Conservation (phyloP, 108 stramenopile genomes). For the Pseudonitzschia delicatissima region DNA sequence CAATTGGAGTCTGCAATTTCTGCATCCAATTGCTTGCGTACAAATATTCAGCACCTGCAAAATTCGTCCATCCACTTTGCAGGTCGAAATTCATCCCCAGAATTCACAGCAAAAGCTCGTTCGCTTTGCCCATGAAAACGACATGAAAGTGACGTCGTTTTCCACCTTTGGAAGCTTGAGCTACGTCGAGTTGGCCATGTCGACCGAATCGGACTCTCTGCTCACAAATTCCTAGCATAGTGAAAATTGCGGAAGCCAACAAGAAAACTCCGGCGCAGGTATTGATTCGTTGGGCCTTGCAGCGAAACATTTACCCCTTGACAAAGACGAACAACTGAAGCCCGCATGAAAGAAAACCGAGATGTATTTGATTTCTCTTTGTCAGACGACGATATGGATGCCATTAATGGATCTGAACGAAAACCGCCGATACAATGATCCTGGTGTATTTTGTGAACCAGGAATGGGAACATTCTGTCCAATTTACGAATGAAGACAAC, state of each 20-base stretch:
- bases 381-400: constrained; percentile 65
- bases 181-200: constrained; percentile 82
- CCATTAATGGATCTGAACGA: constrained; percentile 71
- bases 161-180: constrained; percentile 78
- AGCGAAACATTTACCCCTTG: constrained; percentile 79
- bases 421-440: constrained; percentile 91
- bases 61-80: constrained; percentile 81
- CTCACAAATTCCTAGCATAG: constrained; percentile 54
- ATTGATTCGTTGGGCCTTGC: constrained; percentile 86
- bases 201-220: constrained; percentile 64
- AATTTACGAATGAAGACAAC: constrained; percentile 67
- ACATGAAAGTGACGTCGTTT: constrained; percentile 84
- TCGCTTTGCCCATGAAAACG: constrained; percentile 71
- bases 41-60: constrained; percentile 66
- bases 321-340: constrained; percentile 63
- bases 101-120: constrained; percentile 78
- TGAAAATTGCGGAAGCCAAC: constrained; percentile 54
- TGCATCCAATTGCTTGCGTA: too few relatives aligned
- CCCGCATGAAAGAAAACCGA: constrained; percentile 81
- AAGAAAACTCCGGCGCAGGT: constrained; percentile 84
- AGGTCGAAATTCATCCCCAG: constrained; percentile 91
- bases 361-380: constrained; percentile 77
- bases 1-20: constrained; percentile 82
- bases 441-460: constrained; percentile 83
- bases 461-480: constrained; percentile 88